Base-by-base conservation (phyloP, 345 rosid genomes). In the Punica granatum region DNA sequence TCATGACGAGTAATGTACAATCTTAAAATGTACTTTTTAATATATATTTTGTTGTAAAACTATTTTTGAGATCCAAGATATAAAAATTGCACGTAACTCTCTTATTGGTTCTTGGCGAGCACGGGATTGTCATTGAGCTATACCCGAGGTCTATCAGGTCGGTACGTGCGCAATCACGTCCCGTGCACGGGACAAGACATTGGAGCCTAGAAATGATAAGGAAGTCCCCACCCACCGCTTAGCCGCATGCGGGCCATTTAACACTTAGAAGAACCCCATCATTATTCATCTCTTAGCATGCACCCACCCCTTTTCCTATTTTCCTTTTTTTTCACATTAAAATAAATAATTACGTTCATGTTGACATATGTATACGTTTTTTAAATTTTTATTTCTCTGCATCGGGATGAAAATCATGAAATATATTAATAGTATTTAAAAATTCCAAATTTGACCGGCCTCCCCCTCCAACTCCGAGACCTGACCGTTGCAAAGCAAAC, bases 401-500 rank as follows among this genome's bases (percentile, higher is more conserved):
- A 11, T 1, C 6, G 11, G 19, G 11, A 28, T 16, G 64, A 26
- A 60, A 60, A 60, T 7, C 33, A 60, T n/a, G n/a, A n/a, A n/a
- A n/a, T n/a, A n/a, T n/a, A n/a, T n/a, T n/a, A n/a, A n/a, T 60
- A 23, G 41, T 5, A 37, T 37, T 4, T 37, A 37, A 37, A 4
- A 37, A 37, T 37, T 37, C 41, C 5, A 37, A 37, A 37, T 37
- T 37, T 37, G 41, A 37, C 41, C 41, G 11, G 41, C 11, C 41
- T 11, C 5, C 41, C 41, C 6, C 11, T 58, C 9, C 21, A 6
- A 65, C 23, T 16, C n/a, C 23, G 25, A 18, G 9, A 67, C 28
- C 18, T 48, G 69, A 66, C 69, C 69, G 69, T 66, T 66, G 18
- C n/a, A 48, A 67, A 53, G 26, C 44, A 33, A 67, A 67, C 42